A percentile compares a stretch with the other conserved stretches of the same genome.
Conservation (phyloP, 768 basidiomycete species). For the Termitomyces heimii region DNA sequence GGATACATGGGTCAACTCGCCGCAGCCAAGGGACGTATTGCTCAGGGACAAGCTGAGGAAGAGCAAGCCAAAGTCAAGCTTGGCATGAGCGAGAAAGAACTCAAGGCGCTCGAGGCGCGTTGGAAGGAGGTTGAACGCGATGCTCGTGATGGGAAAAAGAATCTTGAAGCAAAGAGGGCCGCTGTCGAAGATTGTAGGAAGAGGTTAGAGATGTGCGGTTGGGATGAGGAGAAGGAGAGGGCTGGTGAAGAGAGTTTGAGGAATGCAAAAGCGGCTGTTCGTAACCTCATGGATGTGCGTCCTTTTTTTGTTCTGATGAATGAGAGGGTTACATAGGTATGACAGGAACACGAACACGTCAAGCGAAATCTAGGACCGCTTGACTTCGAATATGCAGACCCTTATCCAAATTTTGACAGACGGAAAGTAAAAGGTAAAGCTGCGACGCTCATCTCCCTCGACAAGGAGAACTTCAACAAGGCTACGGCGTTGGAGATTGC, state of each 20-base stretch:
- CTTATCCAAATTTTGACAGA: slow-evolving; percentile 76
- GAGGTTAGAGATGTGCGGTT: slow-evolving; percentile 56
- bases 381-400: slow-evolving; percentile 79
- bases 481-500: slow-evolving; percentile 91
- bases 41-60: slow-evolving; percentile 78
- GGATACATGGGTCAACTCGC: slow-evolving; percentile 98
- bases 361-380: slow-evolving; percentile 62
- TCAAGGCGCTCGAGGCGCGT: slow-evolving; percentile 66
- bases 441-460: slow-evolving; percentile 79
- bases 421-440: slow-evolving; percentile 87
- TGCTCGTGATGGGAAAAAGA: slow-evolving; percentile 68
- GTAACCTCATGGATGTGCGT: slow-evolving; percentile 58
- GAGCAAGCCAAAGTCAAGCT: slow-evolving; percentile 77
- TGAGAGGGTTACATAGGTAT: background rate
- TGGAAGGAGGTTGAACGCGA: slow-evolving; percentile 86
- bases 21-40: slow-evolving; percentile 67
- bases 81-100: slow-evolving; percentile 70
- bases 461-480: slow-evolving; percentile 63
- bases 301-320: slow-evolving; percentile 5
- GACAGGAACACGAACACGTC: slow-evolving; percentile 62
- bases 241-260: slow-evolving; percentile 45
- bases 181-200: slow-evolving; percentile 53
- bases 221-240: slow-evolving; percentile 72
- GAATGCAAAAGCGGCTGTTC: slow-evolving; percentile 48
- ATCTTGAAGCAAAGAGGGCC: slow-evolving; percentile 50